Base-by-base conservation (phyloP, 1,284 basidiomycete genomes). In the Peniophora sp. region DNA sequence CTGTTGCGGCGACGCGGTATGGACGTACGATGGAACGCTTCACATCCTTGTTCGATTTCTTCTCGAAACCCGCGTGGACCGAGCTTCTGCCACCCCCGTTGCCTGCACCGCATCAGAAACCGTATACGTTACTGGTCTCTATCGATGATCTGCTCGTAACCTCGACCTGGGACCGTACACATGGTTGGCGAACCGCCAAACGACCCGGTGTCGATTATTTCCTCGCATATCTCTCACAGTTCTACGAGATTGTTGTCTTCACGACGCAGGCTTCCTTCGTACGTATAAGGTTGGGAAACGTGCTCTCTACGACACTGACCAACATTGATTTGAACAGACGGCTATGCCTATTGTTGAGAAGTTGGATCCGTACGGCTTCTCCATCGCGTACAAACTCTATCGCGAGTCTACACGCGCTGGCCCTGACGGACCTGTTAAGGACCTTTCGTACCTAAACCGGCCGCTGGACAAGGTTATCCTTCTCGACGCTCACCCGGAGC, bases 121-220 rank as follows among this genome's bases (percentile, higher is more conserved):
- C 92, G 1, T 97, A 92, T 70, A 98, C 95, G 0, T 78, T 99
- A 35, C 75, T 98, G 2, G 69, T 99, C 45, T 95, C 94, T 44
- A 71, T 99, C 22, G 96, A 99, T 59, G 95, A 97, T 62, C 75
- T 99, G 20, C 78, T 99, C 17, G 81, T 98, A 19, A 89, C 89
- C 25, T 94, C 90, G 14, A 86, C 84, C 2, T 99, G 96, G 96
- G 92, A 95, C 75, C 83, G 91, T 50, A 77, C 86, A 71, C 74
- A 89, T 59, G 92, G 92, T 32, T 95, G 92, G 92, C 75, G 89
- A 58, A 94, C 91, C 2, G 92, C 91, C 35, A 95, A 95, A 69
- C 83, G 97, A 49, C 96, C 96, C 1, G 97, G 97, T 2, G 88
- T 96, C 9, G 97, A 99, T 66, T 97, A 98, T 69, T 99, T 98